Percentiles rank a stretch among this genome's conserved stretches.
These are phyloP conservation scores for Clarireedia monteithiana DNA, from an alignment of 2,329 filamentous ascomycete genomes.

Conservation along the genomic window DNA sequence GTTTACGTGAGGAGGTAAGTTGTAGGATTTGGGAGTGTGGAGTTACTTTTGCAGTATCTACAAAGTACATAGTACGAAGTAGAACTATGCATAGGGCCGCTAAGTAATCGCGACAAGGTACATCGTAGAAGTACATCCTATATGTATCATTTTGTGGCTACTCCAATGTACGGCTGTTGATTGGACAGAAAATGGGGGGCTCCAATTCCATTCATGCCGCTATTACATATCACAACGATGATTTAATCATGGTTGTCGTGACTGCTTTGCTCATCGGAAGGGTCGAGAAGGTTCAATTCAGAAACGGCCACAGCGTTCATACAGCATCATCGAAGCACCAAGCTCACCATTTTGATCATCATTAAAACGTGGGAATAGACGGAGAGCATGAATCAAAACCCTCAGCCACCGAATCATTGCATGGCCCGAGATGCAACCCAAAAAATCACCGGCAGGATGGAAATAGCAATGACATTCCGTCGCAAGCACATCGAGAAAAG, in stretches of 20 bases:
- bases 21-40: neutral
- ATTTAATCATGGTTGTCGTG: neutral
- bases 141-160: neutral
- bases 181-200: neutral
- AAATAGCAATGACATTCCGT: neutral
- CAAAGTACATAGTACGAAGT: too few species aligned
- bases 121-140: neutral
- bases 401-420: neutral
- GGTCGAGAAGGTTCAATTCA: neutral
- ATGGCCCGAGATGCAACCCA: neutral
- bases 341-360: neutral
- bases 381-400: neutral
- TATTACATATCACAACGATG: constrained; percentile 6
- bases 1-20: neutral
- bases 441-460: neutral
- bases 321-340: neutral
- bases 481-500: neutral
- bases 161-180: neutral
- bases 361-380: neutral
- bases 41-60: neutral
- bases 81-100: neutral
- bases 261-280: neutral
- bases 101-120: constrained; percentile 1
- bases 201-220: constrained; percentile 1
- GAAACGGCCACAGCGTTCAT: neutral